A percentile compares a stretch with the other conserved stretches of the same genome.
Conservation (phyloP, 257 asterid species). For the Solanum paucissectum region DNA sequence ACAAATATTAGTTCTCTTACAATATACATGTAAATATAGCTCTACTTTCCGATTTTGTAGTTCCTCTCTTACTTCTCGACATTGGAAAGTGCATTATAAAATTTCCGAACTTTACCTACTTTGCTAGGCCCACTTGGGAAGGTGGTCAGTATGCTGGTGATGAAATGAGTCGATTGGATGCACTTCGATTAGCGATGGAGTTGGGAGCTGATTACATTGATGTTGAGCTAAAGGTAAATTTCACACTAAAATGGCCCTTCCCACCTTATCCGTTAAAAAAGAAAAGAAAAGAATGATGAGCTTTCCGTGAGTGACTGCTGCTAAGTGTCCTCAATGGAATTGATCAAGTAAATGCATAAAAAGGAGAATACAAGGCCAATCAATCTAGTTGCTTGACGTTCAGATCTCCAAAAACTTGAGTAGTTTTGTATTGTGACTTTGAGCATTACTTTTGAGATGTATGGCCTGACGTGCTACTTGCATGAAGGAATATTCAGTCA, state of each 20-base stretch:
- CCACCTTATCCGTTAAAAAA: background rate
- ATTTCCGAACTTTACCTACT: constrained; percentile 2
- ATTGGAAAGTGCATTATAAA: background rate
- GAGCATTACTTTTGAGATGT: background rate
- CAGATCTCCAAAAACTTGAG: background rate
- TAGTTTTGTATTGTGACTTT: background rate
- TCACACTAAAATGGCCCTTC: background rate
- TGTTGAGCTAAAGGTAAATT: constrained; percentile 77
- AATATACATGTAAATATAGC: background rate
- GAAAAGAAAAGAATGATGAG: background rate
- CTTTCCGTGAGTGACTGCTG: background rate
- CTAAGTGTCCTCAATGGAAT: background rate
- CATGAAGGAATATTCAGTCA: background rate
- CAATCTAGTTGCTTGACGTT: background rate
- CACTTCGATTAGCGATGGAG: constrained; percentile 78
- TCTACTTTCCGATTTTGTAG: background rate
- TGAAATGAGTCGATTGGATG: constrained; percentile 53
- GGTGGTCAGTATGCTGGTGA: constrained; percentile 92
- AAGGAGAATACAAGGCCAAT: background rate
- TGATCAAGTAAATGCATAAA: background rate
- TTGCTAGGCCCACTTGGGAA: constrained; percentile 86
- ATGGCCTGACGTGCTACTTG: background rate
- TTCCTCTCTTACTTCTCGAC: background rate
- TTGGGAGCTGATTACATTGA: constrained; percentile 96
- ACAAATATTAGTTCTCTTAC: background rate